Percentiles rank a stretch among this genome's conserved stretches.
phyloP scores from a whole-genome alignment of 805 yeast species.

The Candida ortonii region DNA sequence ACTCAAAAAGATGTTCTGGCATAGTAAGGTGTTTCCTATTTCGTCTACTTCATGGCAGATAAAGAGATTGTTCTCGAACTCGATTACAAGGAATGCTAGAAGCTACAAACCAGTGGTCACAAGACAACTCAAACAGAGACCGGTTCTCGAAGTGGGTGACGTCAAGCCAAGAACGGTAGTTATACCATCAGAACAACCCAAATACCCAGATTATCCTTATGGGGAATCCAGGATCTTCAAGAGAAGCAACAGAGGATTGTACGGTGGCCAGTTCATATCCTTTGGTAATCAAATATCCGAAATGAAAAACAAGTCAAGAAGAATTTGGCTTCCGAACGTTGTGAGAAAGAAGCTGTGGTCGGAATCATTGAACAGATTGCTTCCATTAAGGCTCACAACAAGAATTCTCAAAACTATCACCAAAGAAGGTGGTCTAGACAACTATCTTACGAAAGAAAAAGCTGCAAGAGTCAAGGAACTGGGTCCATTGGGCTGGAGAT shows the following conservation, averaged over 20 bases:
- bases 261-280: constrained; percentile 81
- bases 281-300: constrained; percentile 80
- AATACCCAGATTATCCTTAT: constrained; percentile 69
- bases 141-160: constrained; percentile 53
- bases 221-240: constrained; percentile 77
- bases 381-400: constrained; percentile 66
- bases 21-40: no score
- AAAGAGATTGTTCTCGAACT: constrained; percentile 26
- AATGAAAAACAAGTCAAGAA: constrained; percentile 64
- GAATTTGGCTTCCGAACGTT: constrained; percentile 81
- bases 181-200: constrained; percentile 42
- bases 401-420: constrained; percentile 82
- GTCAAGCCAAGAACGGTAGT: constrained; percentile 38
- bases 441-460: constrained; percentile 80
- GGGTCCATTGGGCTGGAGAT: constrained; percentile 89
- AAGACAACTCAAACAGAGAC: constrained; percentile 43
- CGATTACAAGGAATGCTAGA: constrained; percentile 23
- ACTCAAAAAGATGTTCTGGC: not conserved
- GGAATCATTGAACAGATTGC: constrained; percentile 58
- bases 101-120: constrained; percentile 41
- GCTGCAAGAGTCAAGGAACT: constrained; percentile 88
- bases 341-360: constrained; percentile 79
- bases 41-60: not conserved
- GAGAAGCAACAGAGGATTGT: constrained; percentile 83
- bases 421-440: constrained; percentile 93